These are phyloP conservation scores for Microthlaspi erraticum DNA, from an alignment of 345 rosid species.

Conservation along the genomic window DNA sequence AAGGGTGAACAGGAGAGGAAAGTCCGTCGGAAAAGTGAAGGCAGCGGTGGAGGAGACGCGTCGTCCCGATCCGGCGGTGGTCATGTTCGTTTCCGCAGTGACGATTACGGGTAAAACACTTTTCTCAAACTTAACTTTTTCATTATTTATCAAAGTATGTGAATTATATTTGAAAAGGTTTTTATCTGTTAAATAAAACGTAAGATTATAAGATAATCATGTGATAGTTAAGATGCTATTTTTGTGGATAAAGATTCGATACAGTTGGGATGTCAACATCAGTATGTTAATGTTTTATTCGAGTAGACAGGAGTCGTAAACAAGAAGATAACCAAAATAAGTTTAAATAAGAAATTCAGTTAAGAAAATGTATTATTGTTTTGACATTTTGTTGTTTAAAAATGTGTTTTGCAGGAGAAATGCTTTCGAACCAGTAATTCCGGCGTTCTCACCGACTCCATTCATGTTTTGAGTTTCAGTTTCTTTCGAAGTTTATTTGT, in stretches of 20 bases:
- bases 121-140: conserved; percentile 1
- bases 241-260: conserved; percentile 40
- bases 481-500: conserved; percentile 11
- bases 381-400: background rate
- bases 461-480: conserved; percentile 55
- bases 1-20: conserved; percentile 31
- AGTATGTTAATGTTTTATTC: conserved; percentile 17
- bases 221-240: background rate
- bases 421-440: conserved; percentile 42
- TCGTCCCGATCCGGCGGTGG: conserved; percentile 38
- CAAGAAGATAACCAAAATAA: background rate
- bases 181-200: too few species aligned
- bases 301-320: conserved; percentile 24
- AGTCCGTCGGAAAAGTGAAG: conserved; percentile 45
- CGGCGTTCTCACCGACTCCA: conserved; percentile 63
- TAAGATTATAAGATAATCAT: conserved; percentile 4
- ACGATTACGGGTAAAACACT: conserved; percentile 48
- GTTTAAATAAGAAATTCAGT: background rate
- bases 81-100: conserved; percentile 44
- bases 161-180: too few species aligned
- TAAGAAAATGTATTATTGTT: background rate
- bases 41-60: conserved; percentile 23
- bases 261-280: conserved; percentile 32
- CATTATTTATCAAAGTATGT: too few species aligned
- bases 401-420: conserved; percentile 46